Evolutionary conservation across 2,329 filamentous ascomycete species (phyloP).

Genomic region (Penicillium expansum): DNA sequence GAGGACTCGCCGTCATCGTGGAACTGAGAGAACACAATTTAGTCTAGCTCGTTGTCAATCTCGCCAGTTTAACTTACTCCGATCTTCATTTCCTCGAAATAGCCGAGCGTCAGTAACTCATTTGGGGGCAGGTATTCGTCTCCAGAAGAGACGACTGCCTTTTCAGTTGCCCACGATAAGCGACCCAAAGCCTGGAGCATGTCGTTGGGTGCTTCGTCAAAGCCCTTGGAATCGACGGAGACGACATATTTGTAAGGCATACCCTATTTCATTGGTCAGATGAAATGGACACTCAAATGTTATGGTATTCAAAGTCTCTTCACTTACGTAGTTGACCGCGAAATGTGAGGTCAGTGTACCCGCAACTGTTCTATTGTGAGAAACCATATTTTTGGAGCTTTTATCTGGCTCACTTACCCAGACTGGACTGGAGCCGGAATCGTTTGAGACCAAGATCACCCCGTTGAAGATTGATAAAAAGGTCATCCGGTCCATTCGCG

Average conservation of each 20-base stretch:
- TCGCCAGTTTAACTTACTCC: slow-evolving; percentile 34
- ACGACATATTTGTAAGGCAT: slow-evolving; percentile 62
- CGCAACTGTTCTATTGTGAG: slow-evolving; percentile 26
- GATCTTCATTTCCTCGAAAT: slow-evolving; percentile 56
- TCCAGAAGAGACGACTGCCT: slow-evolving; percentile 33
- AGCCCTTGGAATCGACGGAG: slow-evolving; percentile 45
- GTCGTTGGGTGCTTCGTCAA: slow-evolving; percentile 41
- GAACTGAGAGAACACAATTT: slow-evolving; percentile 36
- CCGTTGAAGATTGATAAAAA: slow-evolving; percentile 55
- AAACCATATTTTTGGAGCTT: no score
- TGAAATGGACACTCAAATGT: background rate
- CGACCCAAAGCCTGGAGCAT: slow-evolving; percentile 49
- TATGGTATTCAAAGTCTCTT: no score
- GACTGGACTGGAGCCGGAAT: slow-evolving; percentile 31
- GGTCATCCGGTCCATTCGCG: slow-evolving; percentile 57
- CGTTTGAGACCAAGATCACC: slow-evolving; percentile 49
- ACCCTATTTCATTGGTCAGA: slow-evolving; percentile 36
- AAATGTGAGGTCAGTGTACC: slow-evolving; percentile 48
- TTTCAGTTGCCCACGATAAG: slow-evolving; percentile 53
- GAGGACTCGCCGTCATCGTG: slow-evolving; percentile 59
- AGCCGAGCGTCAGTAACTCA: slow-evolving; percentile 55
- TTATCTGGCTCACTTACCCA: slow-evolving; percentile 28
- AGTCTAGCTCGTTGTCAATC: background rate
- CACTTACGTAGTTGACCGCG: slow-evolving; percentile 47
- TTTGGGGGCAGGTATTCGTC: slow-evolving; percentile 47